Conservation (phyloP, 2,329 filamentous ascomycete genomes). For the Escovopsis sp. region DNA sequence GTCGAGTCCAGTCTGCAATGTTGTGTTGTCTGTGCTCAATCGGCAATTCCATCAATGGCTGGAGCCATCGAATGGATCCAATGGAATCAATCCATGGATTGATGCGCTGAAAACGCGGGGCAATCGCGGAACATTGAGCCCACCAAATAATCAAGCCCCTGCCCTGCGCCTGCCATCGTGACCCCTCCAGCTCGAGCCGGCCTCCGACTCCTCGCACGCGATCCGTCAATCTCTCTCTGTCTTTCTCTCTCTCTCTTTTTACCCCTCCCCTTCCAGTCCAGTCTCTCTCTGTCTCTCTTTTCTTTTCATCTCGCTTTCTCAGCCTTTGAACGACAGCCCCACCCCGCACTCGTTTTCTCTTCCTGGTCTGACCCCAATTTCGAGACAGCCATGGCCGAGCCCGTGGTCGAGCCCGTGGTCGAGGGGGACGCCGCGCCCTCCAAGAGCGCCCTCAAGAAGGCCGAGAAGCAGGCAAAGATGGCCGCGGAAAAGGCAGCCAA, state of each 20-base stretch:
- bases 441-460: slow-evolving; percentile 51
- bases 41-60: no score
- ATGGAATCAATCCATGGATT: background rate
- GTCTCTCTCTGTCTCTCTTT: background rate
- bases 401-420: slow-evolving; percentile 16
- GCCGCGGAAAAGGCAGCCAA: slow-evolving; percentile 47
- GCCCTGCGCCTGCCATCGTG: background rate
- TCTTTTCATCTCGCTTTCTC: background rate
- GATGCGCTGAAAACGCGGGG: background rate
- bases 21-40: no score
- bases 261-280: background rate
- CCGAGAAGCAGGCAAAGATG: slow-evolving; percentile 46
- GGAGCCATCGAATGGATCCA: no score
- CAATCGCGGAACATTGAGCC: background rate
- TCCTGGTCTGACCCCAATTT: background rate
- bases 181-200: slow-evolving; percentile 7
- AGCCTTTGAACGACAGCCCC: slow-evolving; percentile 2
- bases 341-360: background rate
- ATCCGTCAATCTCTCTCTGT: background rate
- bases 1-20: no score
- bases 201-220: slow-evolving; percentile 1
- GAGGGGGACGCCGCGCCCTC: slow-evolving; percentile 29
- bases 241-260: background rate
- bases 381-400: background rate
- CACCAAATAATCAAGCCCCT: background rate